Percentiles rank a stretch among this genome's conserved stretches.
Evolutionary conservation across 1,284 basidiomycete genomes (phyloP).

Genomic region (Ceratobasidium sp.): DNA sequence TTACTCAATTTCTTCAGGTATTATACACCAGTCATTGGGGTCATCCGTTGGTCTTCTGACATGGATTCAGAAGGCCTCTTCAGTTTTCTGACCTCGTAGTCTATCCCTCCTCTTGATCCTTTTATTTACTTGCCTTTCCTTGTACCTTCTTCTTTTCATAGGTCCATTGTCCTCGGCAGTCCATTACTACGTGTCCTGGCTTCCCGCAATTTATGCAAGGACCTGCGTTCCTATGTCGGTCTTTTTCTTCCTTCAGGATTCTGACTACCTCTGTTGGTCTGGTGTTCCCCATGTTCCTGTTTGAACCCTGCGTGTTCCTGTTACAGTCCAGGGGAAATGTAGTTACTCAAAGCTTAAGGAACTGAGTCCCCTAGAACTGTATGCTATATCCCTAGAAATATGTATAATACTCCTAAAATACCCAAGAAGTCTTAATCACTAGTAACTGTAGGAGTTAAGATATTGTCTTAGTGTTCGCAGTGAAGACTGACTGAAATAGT

Average conservation of each 20-base stretch:
- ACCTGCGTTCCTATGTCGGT: neutral
- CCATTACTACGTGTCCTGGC: neutral
- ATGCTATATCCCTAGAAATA: too few species aligned
- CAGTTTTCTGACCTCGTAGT: slow-evolving; percentile 1
- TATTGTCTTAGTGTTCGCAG: too few species aligned
- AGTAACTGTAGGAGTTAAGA: too few species aligned
- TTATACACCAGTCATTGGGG: neutral
- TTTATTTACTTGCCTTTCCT: neutral
- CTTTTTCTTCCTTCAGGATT: slow-evolving; percentile 8
- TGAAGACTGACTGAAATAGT: too few species aligned
- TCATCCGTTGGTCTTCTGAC: neutral
- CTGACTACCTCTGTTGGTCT: neutral
- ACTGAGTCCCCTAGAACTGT: too few species aligned
- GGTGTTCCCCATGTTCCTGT: neutral
- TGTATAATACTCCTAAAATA: too few species aligned
- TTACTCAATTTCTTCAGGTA: slow-evolving; percentile 6
- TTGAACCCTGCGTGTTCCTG: neutral
- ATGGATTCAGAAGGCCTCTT: neutral
- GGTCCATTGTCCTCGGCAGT: neutral
- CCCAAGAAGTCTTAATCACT: too few species aligned
- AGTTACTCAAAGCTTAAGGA: too few species aligned
- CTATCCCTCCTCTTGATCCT: neutral
- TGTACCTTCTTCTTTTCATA: neutral
- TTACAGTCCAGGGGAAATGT: too few species aligned
- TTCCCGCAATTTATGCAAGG: slow-evolving; percentile 16